Conservation (phyloP, 345 rosid genomes). For the Salix brachista region DNA sequence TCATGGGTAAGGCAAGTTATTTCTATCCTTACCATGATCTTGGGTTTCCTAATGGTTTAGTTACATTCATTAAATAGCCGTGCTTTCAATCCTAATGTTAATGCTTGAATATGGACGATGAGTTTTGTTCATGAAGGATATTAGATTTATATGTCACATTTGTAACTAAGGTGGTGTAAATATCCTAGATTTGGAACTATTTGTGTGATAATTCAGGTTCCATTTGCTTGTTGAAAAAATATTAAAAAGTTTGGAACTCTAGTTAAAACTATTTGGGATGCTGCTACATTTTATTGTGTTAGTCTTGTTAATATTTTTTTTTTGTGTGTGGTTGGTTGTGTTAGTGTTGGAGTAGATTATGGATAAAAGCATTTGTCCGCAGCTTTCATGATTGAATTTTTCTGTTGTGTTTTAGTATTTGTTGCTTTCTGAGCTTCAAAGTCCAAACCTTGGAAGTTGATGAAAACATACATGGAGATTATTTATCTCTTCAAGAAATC, state of each 20-base stretch:
- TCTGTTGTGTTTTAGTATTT: neutral
- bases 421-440: neutral
- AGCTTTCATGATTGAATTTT: neutral
- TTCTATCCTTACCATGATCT: slow-evolving; percentile 8
- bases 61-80: neutral
- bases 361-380: neutral
- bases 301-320: neutral
- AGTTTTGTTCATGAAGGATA: too few relatives aligned
- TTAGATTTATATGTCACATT: neutral
- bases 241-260: neutral
- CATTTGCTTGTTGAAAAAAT: neutral
- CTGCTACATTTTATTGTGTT: neutral
- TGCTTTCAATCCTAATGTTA: neutral
- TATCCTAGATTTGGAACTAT: neutral
- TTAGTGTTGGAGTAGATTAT: neutral
- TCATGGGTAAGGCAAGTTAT: slow-evolving; percentile 99
- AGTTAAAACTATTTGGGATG: neutral
- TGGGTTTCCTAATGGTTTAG: neutral
- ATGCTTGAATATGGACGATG: neutral
- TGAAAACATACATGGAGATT: too few relatives aligned
- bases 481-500: too few relatives aligned
- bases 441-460: too few relatives aligned
- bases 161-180: neutral
- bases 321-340: neutral
- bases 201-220: neutral